A percentile compares a stretch with the other conserved stretches of the same genome.
These are phyloP conservation scores for Irpex sp. DNA, from an alignment of 1,284 basidiomycete species.

Conservation along the genomic window DNA sequence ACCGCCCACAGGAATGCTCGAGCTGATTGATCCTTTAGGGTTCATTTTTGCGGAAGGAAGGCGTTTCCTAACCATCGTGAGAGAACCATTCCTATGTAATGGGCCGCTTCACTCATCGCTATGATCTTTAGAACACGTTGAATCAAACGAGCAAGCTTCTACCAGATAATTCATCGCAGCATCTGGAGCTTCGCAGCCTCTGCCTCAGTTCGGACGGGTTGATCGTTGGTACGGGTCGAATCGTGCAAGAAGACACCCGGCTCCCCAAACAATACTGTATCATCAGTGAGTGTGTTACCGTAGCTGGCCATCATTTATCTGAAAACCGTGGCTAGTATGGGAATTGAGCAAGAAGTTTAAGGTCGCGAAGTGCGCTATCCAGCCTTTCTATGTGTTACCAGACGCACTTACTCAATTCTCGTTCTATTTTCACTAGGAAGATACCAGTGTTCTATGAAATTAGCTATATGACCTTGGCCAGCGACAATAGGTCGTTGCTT, in stretches of 20 bases:
- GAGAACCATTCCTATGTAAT: neutral
- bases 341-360: constrained; percentile 52
- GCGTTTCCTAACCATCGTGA: neutral
- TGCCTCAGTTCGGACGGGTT: constrained; percentile 66
- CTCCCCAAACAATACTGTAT: constrained; percentile 71
- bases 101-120: neutral
- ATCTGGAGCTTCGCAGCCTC: constrained; percentile 62
- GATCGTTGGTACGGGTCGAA: constrained; percentile 64
- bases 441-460: constrained; percentile 74
- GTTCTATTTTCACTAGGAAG: constrained; percentile 37
- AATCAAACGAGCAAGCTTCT: neutral
- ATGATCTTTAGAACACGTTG: neutral
- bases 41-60: neutral
- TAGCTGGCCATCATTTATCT: neutral
- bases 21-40: neutral
- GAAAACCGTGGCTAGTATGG: constrained; percentile 43
- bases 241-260: constrained; percentile 64
- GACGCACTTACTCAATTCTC: neutral
- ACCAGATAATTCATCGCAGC: neutral
- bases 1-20: no score
- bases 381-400: constrained; percentile 2
- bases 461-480: constrained; percentile 61
- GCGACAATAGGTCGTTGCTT: constrained; percentile 53
- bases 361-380: constrained; percentile 52
- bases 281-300: constrained; percentile 44